A percentile compares a stretch with the other conserved stretches of the same genome.
These are phyloP conservation scores for Saccharata proteae DNA, from an alignment of 2,329 filamentous ascomycete species.

Conservation along the genomic window DNA sequence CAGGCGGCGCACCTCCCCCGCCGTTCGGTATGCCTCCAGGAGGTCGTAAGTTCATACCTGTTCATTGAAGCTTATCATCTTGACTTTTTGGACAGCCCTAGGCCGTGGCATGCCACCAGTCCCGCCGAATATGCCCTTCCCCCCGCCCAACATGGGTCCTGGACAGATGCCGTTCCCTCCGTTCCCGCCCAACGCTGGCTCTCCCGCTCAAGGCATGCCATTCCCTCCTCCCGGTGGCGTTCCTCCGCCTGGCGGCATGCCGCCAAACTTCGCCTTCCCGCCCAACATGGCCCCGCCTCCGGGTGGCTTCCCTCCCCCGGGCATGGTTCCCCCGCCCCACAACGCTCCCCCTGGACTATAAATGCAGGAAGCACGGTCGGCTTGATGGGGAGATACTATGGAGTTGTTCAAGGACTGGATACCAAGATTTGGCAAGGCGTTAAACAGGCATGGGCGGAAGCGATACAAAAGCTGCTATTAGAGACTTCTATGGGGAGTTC, in stretches of 20 bases:
- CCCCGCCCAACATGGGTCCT: slow-evolving; percentile 11
- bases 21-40: slow-evolving; percentile 28
- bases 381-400: too few relatives aligned
- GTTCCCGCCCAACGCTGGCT: slow-evolving; percentile 17
- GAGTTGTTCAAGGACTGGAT: too few relatives aligned
- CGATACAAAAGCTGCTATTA: too few relatives aligned
- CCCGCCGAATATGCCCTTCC: slow-evolving; percentile 21
- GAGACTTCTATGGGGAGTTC: too few relatives aligned
- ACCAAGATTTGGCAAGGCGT: too few relatives aligned
- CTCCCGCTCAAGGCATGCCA: slow-evolving; percentile 25
- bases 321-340: too few relatives aligned
- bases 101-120: slow-evolving; percentile 19
- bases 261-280: slow-evolving; percentile 12
- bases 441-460: too few relatives aligned
- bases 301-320: not conserved
- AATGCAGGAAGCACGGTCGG: too few relatives aligned
- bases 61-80: slow-evolving; percentile 1
- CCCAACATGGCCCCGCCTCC: slow-evolving; percentile 2
- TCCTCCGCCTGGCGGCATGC: slow-evolving; percentile 16
- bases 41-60: slow-evolving; percentile 19
- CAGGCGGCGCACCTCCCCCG: slow-evolving; percentile 17
- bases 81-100: slow-evolving; percentile 1
- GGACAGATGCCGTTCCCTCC: slow-evolving; percentile 16
- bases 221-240: slow-evolving; percentile 23
- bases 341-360: too few relatives aligned